Evolutionary conservation across 768 basidiomycete genomes (phyloP).

Genomic region (Tylopilus sp.): DNA sequence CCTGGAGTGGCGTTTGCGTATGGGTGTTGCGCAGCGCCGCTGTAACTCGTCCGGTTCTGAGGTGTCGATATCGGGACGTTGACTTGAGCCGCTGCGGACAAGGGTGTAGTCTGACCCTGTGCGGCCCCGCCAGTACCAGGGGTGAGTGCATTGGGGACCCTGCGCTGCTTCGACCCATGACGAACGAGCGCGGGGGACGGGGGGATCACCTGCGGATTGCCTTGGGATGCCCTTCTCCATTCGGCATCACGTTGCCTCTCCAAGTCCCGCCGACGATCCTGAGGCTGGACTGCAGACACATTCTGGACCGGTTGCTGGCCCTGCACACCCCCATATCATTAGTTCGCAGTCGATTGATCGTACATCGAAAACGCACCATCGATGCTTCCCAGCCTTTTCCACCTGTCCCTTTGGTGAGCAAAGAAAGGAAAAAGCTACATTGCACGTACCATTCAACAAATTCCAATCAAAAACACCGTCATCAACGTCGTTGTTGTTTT

Average conservation of each 20-base stretch:
- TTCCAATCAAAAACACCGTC: conserved; percentile 98
- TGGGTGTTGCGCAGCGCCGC: conserved; percentile 53
- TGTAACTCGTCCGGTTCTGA: conserved; percentile 45
- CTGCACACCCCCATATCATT: conserved; percentile 29
- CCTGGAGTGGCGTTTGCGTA: conserved; percentile 63
- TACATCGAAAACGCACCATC: conserved; percentile 47
- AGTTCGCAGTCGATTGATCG: conserved; percentile 1
- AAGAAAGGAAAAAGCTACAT: not conserved
- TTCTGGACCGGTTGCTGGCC: conserved; percentile 67
- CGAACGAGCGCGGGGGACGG: conserved; percentile 80
- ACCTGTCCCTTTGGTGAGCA: conserved; percentile 39
- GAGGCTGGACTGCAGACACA: conserved; percentile 42
- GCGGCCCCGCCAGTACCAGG: conserved; percentile 47
- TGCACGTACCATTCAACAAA: conserved; percentile 66
- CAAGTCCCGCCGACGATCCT: conserved; percentile 58
- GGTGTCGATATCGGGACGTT: conserved; percentile 63
- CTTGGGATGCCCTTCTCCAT: conserved; percentile 60
- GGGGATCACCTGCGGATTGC: conserved; percentile 53
- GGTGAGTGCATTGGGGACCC: conserved; percentile 55
- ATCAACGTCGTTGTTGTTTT: conserved; percentile 85
- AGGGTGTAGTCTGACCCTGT: conserved; percentile 62
- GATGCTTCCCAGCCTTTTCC: conserved; percentile 95
- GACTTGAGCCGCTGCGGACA: conserved; percentile 71
- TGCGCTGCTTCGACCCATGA: conserved; percentile 69
- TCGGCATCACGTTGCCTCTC: conserved; percentile 54